A percentile compares a stretch with the other conserved stretches of the same genome.
Conservation (phyloP, 108 stramenopile genomes). For the Cylindrotheca fusiformis region DNA sequence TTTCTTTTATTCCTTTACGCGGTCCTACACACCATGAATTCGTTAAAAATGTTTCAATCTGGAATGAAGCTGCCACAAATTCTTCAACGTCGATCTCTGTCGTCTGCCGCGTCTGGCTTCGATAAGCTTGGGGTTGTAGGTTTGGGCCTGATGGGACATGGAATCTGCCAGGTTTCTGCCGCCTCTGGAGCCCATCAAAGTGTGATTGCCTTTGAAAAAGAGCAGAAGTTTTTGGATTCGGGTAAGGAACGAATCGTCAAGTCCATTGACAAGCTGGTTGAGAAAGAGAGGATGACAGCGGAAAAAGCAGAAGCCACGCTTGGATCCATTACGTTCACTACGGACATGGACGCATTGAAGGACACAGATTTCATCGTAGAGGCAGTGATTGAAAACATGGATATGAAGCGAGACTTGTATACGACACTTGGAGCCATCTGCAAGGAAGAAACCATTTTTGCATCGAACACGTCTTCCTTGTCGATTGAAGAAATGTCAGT, state of each 20-base stretch:
- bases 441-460: constrained; percentile 88
- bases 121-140: constrained; percentile 92
- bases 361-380: constrained; percentile 92
- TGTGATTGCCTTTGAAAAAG: constrained; percentile 81
- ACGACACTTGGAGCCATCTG: constrained; percentile 68
- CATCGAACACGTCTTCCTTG: constrained; percentile 92
- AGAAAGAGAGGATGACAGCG: constrained; percentile 69
- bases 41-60: neutral
- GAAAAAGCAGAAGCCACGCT: constrained; percentile 58
- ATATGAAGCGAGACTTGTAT: constrained; percentile 88
- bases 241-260: constrained; percentile 73
- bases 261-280: constrained; percentile 74
- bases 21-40: neutral
- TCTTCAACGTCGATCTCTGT: neutral
- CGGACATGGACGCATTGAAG: constrained; percentile 65
- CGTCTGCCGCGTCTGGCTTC: constrained; percentile 36
- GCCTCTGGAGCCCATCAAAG: constrained; percentile 65
- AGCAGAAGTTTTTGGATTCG: constrained; percentile 66
- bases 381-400: constrained; percentile 95
- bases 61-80: neutral
- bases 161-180: constrained; percentile 90
- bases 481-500: constrained; percentile 88
- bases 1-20: neutral
- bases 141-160: constrained; percentile 99
- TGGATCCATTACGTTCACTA: constrained; percentile 75